Evolutionary conservation across 306 rosid species (phyloP).

Genomic region (Myrica gale): DNA sequence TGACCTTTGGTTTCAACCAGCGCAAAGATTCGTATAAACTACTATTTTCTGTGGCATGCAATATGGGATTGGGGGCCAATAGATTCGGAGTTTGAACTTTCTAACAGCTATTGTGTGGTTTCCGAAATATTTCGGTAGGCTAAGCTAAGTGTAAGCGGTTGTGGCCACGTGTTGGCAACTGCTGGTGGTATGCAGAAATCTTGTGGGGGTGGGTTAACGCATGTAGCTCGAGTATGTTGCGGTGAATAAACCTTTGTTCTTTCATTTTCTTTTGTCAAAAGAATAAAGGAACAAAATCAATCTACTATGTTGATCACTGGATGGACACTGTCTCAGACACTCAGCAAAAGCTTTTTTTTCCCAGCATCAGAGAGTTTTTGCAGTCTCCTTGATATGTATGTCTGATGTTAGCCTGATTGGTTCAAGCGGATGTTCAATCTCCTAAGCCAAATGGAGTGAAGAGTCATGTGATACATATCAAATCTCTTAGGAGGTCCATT

Average conservation of each 20-base stretch:
- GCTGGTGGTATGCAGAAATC: too few species aligned
- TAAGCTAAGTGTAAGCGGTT: too few species aligned
- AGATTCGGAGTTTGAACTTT: background rate
- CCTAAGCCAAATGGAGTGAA: conserved; percentile 49
- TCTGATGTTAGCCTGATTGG: background rate
- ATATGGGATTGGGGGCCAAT: too few species aligned
- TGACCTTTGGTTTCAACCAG: background rate
- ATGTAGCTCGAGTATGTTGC: background rate
- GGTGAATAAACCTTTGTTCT: background rate
- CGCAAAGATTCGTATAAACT: background rate
- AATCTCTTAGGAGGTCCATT: conserved; percentile 41
- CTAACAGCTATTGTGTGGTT: too few species aligned
- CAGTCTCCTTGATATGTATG: too few species aligned
- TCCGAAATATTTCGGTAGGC: too few species aligned
- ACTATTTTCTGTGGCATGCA: background rate
- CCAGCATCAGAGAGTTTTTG: too few species aligned
- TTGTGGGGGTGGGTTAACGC: background rate
- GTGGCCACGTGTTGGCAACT: too few species aligned
- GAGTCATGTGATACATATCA: conserved; percentile 45
- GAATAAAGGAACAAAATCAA: too few species aligned
- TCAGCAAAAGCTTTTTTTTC: too few species aligned
- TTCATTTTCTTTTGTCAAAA: background rate
- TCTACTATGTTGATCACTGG: too few species aligned
- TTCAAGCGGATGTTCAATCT: conserved; percentile 36
- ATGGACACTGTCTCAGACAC: too few species aligned